Evolutionary conservation across 176 grass and related monocot species (phyloP).

Genomic region (Tillandsia fasciculata): DNA sequence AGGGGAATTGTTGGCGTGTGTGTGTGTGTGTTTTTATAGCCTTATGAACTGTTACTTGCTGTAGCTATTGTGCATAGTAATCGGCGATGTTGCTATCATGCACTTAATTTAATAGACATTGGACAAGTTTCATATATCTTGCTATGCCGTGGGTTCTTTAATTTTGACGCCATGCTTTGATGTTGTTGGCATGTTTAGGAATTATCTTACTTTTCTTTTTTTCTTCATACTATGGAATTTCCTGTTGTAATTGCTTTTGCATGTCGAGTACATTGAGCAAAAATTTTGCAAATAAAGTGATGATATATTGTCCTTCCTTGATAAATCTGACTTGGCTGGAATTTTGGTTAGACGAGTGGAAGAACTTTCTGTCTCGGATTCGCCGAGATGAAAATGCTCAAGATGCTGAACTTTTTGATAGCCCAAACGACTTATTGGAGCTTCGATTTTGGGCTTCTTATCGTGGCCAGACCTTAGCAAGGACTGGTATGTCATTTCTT

Average conservation of each 20-base stretch:
- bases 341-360: constrained; percentile 81
- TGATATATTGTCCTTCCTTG: constrained; percentile 7
- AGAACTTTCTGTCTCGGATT: constrained; percentile 83
- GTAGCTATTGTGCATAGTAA: neutral
- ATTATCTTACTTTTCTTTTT: neutral
- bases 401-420: constrained; percentile 71
- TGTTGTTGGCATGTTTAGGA: neutral
- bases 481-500: constrained; percentile 52
- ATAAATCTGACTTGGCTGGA: constrained; percentile 17
- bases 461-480: constrained; percentile 88
- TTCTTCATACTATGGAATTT: neutral
- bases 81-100: too few relatives aligned
- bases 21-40: too few relatives aligned
- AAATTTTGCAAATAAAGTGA: neutral
- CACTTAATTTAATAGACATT: too few relatives aligned
- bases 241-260: neutral
- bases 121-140: too few relatives aligned
- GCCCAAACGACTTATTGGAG: constrained; percentile 55
- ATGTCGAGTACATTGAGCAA: neutral
- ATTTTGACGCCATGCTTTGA: too few relatives aligned
- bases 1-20: too few relatives aligned
- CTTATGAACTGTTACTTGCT: neutral
- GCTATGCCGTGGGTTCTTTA: too few relatives aligned
- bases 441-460: constrained; percentile 91
- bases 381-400: constrained; percentile 68